A percentile compares a stretch with the other conserved stretches of the same genome.
These are phyloP conservation scores for Carex pumila DNA, from an alignment of 176 grass and related monocot species.

Conservation along the genomic window DNA sequence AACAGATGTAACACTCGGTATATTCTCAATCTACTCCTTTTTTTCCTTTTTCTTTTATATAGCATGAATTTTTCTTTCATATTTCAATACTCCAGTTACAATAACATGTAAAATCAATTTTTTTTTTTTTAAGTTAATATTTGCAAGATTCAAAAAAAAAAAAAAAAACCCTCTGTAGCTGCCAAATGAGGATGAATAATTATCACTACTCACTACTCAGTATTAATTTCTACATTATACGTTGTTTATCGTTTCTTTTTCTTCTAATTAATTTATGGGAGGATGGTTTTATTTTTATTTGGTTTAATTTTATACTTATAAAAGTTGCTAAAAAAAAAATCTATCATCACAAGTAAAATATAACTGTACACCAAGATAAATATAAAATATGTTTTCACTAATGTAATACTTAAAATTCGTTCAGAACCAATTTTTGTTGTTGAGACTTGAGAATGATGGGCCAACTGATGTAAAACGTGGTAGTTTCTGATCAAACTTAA, in stretches of 20 bases:
- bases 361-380: neutral
- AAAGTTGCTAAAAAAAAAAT: neutral
- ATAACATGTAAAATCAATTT: neutral
- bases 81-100: neutral
- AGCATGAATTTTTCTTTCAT: neutral
- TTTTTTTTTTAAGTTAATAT: neutral
- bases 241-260: neutral
- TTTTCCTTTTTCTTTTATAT: neutral
- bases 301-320: neutral
- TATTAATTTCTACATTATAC: neutral
- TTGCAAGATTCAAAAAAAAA: neutral
- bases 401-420: neutral
- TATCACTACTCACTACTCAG: neutral
- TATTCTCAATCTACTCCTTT: neutral
- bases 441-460: constrained; percentile 5
- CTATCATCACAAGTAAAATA: neutral
- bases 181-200: neutral
- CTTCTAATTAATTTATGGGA: neutral
- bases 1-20: neutral
- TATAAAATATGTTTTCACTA: neutral
- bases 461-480: neutral
- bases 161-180: neutral
- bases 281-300: neutral
- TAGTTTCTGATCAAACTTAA: neutral
- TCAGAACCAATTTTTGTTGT: neutral